Evolutionary conservation across 1,284 basidiomycete genomes (phyloP).

Genomic region (Rhizoctonia solani): DNA sequence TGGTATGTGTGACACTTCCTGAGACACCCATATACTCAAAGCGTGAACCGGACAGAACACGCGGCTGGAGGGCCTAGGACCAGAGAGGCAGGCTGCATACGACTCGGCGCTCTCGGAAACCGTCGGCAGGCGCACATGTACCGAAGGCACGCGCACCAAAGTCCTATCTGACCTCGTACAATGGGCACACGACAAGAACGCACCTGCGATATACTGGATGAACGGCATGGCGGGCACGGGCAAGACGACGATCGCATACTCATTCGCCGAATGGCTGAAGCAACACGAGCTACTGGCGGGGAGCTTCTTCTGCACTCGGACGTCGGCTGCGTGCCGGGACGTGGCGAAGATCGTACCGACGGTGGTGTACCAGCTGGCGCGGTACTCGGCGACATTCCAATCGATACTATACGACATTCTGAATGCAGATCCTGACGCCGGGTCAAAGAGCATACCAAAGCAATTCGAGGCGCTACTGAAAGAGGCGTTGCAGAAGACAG

Average conservation of each 20-base stretch:
- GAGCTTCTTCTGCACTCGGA: too few relatives aligned
- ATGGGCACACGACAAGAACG: not conserved
- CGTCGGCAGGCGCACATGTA: too few relatives aligned
- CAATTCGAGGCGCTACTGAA: not conserved
- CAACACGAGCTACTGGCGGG: too few relatives aligned
- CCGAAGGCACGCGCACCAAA: not conserved
- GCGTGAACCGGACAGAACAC: not conserved
- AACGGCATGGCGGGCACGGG: too few relatives aligned
- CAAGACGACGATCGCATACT: too few relatives aligned
- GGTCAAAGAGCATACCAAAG: not conserved
- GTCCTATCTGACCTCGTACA: not conserved
- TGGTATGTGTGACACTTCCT: not conserved
- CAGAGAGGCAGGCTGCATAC: not conserved
- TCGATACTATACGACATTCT: too few relatives aligned
- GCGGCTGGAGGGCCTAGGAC: not conserved
- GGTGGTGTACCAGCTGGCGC: too few relatives aligned
- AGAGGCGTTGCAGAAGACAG: not conserved
- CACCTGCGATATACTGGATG: not conserved
- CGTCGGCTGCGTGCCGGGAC: too few relatives aligned
- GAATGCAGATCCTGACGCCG: not conserved
- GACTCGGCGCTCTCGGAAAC: not conserved
- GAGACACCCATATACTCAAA: not conserved
- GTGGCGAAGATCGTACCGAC: too few relatives aligned
- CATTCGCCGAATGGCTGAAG: too few relatives aligned
- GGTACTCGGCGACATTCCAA: too few relatives aligned